phyloP scores from a whole-genome alignment of 2,329 filamentous ascomycete genomes.

The Epichloe festucae region DNA sequence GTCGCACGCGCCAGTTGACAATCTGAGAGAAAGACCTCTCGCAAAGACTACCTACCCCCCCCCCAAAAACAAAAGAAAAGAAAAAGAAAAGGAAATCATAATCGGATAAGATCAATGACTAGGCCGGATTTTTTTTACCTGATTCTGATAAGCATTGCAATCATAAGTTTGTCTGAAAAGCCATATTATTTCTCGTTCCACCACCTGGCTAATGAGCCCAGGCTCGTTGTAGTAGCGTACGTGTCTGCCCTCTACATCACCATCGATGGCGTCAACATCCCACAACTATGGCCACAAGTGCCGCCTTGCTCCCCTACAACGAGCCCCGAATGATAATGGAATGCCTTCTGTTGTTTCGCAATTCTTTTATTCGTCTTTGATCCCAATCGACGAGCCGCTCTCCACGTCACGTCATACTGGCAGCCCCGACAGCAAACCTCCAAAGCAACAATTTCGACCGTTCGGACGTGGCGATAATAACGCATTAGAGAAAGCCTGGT shows the following conservation, averaged over 20 bases:
- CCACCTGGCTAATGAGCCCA: too few relatives aligned
- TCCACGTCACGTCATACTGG: slow-evolving; percentile 45
- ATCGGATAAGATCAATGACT: too few relatives aligned
- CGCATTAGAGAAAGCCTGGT: slow-evolving; percentile 67
- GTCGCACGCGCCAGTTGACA: too few relatives aligned
- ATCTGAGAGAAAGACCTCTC: too few relatives aligned
- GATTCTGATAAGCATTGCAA: too few relatives aligned
- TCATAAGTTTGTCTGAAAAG: too few relatives aligned
- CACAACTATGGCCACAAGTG: slow-evolving; percentile 52
- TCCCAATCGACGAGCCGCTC: slow-evolving; percentile 82
- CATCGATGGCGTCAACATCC: slow-evolving; percentile 5
- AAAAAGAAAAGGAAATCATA: fast-evolving
- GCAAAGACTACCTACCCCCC: too few relatives aligned
- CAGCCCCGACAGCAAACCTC: slow-evolving; percentile 35
- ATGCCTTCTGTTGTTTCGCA: slow-evolving; percentile 53
- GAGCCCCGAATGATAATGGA: slow-evolving; percentile 26
- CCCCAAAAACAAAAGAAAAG: too few relatives aligned
- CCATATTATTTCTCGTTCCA: too few relatives aligned
- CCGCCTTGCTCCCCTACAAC: slow-evolving; percentile 35
- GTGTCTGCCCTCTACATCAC: background rate
- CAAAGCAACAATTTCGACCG: slow-evolving; percentile 54
- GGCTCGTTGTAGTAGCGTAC: background rate
- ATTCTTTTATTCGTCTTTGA: slow-evolving; percentile 74
- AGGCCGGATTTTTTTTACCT: too few relatives aligned
- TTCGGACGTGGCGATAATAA: slow-evolving; percentile 72